These are phyloP conservation scores for Diversispora eburnea DNA, from an alignment of 192 early-diverging fungal species.

Conservation along the genomic window DNA sequence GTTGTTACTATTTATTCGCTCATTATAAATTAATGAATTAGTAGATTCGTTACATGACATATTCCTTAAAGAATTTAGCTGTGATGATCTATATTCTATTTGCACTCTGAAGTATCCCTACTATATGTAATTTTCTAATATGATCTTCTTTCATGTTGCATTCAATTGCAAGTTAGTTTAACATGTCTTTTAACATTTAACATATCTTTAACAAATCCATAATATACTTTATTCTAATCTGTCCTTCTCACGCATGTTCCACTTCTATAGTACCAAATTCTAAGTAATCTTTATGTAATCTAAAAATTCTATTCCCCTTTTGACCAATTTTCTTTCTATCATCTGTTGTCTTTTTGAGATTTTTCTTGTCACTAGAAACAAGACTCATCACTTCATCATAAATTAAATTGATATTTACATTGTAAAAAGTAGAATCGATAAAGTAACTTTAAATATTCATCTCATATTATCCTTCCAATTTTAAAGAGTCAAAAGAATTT, in stretches of 20 bases:
- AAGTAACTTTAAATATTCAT: constrained; percentile 9
- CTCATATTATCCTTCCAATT: constrained; percentile 2
- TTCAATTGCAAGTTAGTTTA: constrained; percentile 24
- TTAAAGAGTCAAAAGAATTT: constrained; percentile 19
- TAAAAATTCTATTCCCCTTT: constrained; percentile 19
- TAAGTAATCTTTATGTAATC: constrained; percentile 17
- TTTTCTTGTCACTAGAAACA: constrained; percentile 12
- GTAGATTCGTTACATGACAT: no score
- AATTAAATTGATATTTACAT: constrained; percentile 14
- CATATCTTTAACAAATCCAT: neutral
- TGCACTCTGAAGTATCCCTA: neutral
- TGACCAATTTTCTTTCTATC: constrained; percentile 19
- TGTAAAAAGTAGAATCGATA: constrained; percentile 11
- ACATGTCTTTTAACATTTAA: constrained; percentile 23
- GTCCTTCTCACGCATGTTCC: neutral
- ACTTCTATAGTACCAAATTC: constrained; percentile 21
- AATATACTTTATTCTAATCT: constrained; percentile 6
- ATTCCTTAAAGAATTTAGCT: neutral
- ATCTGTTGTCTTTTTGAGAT: constrained; percentile 10
- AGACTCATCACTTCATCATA: constrained; percentile 16
- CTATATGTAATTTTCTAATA: constrained; percentile 22
- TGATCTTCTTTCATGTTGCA: constrained; percentile 18
- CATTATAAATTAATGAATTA: no score
- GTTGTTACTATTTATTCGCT: no score
- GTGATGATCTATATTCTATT: constrained; percentile 6